Percentiles rank a stretch among this genome's conserved stretches.
phyloP scores from a whole-genome alignment of 371 early-diverging fungal species.

The Mucor irregularis region DNA sequence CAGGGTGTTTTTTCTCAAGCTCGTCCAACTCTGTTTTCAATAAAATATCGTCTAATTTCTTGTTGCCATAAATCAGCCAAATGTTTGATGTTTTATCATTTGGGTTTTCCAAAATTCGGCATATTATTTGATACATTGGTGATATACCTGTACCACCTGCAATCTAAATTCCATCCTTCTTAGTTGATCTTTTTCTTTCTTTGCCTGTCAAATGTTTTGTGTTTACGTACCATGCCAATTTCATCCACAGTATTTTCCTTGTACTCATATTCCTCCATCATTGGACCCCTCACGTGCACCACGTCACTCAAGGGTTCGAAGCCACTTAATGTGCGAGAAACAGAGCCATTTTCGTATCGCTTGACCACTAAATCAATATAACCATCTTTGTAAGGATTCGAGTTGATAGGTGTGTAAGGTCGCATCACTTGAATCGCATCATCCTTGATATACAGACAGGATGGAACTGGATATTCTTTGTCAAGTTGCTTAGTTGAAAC shows the following conservation, averaged over 20 bases:
- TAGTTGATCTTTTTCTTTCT: slow-evolving; percentile 15
- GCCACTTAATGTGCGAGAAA: slow-evolving; percentile 50
- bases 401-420: slow-evolving; percentile 63
- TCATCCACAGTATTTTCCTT: slow-evolving; percentile 38
- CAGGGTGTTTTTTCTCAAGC: slow-evolving; percentile 19
- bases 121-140: slow-evolving; percentile 70
- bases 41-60: slow-evolving; percentile 51
- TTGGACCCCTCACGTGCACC: slow-evolving; percentile 63
- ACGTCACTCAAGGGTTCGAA: slow-evolving; percentile 37
- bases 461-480: slow-evolving; percentile 40
- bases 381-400: slow-evolving; percentile 43
- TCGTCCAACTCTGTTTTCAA: slow-evolving; percentile 45
- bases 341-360: slow-evolving; percentile 56
- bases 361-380: slow-evolving; percentile 66
- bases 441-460: slow-evolving; percentile 65
- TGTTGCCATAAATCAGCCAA: slow-evolving; percentile 56
- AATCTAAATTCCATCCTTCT: too few relatives aligned
- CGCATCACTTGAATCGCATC: slow-evolving; percentile 69
- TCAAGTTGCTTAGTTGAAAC: slow-evolving; percentile 20
- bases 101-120: slow-evolving; percentile 29
- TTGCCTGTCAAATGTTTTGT: not conserved
- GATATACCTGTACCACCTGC: slow-evolving; percentile 93
- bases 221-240: slow-evolving; percentile 59
- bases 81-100: slow-evolving; percentile 38
- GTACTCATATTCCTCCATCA: slow-evolving; percentile 50